Percentiles rank a stretch among this genome's conserved stretches.
phyloP scores from a whole-genome alignment of 805 yeast species.

The Myxozyma neglecta region DNA sequence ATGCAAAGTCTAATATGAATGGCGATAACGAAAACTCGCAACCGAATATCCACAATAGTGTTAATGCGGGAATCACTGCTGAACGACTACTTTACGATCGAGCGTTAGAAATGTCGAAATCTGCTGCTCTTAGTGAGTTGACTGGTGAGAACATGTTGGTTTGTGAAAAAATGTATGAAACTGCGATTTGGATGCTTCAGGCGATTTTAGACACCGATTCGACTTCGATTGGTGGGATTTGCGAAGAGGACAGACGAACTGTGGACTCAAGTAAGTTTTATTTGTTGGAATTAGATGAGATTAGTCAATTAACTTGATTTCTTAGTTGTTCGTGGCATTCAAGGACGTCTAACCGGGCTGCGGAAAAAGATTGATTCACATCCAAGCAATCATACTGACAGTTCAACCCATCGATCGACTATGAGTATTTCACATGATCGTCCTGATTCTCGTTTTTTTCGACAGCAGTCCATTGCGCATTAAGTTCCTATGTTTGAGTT shows the following conservation, averaged over 20 bases:
- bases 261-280: conserved; percentile 57
- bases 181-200: conserved; percentile 94
- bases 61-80: conserved; percentile 47
- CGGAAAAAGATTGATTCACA: conserved; percentile 53
- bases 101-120: conserved; percentile 88
- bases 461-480: not conserved
- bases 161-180: conserved; percentile 86
- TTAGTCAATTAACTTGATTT: not conserved
- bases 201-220: conserved; percentile 53
- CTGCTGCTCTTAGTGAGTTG: conserved; percentile 86
- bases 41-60: not conserved
- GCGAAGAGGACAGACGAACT: conserved; percentile 68
- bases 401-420: not conserved
- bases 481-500: too few species aligned
- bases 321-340: conserved; percentile 68
- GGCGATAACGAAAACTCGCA: not conserved
- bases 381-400: not conserved
- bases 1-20: conserved; percentile 10
- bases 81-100: conserved; percentile 77
- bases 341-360: conserved; percentile 71
- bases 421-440: not conserved
- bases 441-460: not conserved
- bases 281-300: not conserved
- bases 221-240: conserved; percentile 57
- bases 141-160: conserved; percentile 68